phyloP scores from a whole-genome alignment of 495 filamentous ascomycete genomes.

The Talaromyces thailandensis region DNA sequence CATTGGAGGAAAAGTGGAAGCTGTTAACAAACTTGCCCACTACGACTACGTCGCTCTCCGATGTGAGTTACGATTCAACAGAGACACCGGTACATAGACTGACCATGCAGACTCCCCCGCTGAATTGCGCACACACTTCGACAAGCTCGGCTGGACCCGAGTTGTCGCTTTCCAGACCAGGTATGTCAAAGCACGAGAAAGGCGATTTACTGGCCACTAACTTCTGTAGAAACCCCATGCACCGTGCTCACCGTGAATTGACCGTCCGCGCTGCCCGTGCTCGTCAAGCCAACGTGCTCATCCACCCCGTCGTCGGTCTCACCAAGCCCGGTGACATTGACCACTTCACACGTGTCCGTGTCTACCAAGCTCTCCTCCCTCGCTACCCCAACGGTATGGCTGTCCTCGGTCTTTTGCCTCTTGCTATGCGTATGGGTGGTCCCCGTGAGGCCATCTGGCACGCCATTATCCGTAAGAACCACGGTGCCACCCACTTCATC shows the following conservation, averaged over 20 bases:
- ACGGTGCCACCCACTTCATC: slow-evolving; percentile 98
- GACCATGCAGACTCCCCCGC: slow-evolving; percentile 69
- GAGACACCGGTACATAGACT: slow-evolving; percentile 4
- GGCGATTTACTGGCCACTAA: background rate
- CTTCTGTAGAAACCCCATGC: slow-evolving; percentile 77
- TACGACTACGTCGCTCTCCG: slow-evolving; percentile 97
- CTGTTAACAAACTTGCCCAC: slow-evolving; percentile 88
- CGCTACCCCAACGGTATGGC: slow-evolving; percentile 99
- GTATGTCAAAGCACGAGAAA: slow-evolving; percentile 4
- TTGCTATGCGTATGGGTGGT: slow-evolving; percentile 99
- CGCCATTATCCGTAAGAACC: slow-evolving; percentile 99
- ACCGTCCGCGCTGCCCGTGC: slow-evolving; percentile 93
- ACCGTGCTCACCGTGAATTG: slow-evolving; percentile 93
- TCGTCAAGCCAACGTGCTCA: slow-evolving; percentile 95
- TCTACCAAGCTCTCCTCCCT: slow-evolving; percentile 93
- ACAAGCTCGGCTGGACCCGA: slow-evolving; percentile 94
- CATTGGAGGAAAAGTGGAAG: slow-evolving; percentile 90
- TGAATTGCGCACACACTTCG: slow-evolving; percentile 91
- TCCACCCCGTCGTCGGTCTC: slow-evolving; percentile 95
- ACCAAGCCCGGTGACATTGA: slow-evolving; percentile 99
- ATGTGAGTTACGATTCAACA: slow-evolving; percentile 47
- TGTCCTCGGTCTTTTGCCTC: slow-evolving; percentile 85
- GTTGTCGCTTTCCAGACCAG: slow-evolving; percentile 97
- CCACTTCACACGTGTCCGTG: slow-evolving; percentile 97
- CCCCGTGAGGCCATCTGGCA: slow-evolving; percentile 99